Evolutionary conservation across 2,329 filamentous ascomycete genomes (phyloP), one percentile per base, ranked within the genome.

Genomic region (Penicillium brasilianum): DNA sequence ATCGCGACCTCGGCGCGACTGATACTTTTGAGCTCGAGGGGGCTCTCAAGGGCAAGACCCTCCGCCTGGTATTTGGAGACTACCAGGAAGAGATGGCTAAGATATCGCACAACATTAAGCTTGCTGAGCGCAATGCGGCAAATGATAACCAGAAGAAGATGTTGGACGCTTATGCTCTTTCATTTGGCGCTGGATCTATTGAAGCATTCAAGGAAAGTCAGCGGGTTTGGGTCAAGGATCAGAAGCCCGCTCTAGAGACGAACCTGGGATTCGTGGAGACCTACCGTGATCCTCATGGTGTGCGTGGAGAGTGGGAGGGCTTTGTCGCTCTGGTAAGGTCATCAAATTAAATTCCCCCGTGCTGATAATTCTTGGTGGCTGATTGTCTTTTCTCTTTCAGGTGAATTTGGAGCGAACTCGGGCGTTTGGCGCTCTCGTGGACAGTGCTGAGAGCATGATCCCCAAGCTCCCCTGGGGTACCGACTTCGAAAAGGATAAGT

Each of bases 401-500:
- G 77, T 98, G 49, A 98, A 98, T 78, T 84, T 94, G 72, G 94
- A 97, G 76, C 88, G 94, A 20, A 99, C 94, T 1, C 86, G 86
- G 60, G 92, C 93, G 1, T 98, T 98, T 73, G 90, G 90, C 8
- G 89, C 90, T 68, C 86, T 98, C 1, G 95, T 98, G 4, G 84
- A 88, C 20, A 88, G 88, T 28, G 93, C 95, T 0, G 90, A 93
- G 11, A 82, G 83, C 49, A 88, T 97, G 74, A 97, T 99, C 55
- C 92, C 93, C 7, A 87, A 96, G 64, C 82, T 99, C 14, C 95
- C 95, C 0, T 99, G 95, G 95, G 82, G 83, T 37, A 85, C 86
- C 50, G 90, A 92, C 0, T 99, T 98, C 67, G 95, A 99, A 75
- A 98, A 98, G 78, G 93, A 97, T 81, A 93, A 90, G 72, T 99